Evolutionary conservation across 139 green algal species (phyloP).

Genomic region (Tetradesmus obliquus): DNA sequence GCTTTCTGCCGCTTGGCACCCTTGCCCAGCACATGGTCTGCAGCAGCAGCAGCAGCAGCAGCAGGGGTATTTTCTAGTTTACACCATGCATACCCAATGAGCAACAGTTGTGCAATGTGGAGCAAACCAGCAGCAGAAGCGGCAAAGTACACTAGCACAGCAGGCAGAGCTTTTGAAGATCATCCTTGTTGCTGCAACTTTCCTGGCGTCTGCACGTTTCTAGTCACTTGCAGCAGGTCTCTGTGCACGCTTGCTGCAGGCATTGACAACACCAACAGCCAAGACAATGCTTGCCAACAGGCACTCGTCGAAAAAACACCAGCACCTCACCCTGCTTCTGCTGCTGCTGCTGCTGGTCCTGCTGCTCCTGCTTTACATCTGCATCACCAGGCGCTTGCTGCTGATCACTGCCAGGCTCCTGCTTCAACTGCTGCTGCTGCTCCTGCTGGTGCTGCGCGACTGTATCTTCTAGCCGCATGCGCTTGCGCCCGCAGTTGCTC

Average conservation of each 20-base stretch:
- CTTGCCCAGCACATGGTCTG: constrained; percentile 3
- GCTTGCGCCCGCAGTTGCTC: constrained; percentile 33
- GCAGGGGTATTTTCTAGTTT: background rate
- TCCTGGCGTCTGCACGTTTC: too few relatives aligned
- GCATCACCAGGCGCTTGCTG: background rate
- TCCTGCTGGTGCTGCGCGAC: constrained; percentile 13
- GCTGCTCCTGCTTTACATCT: constrained; percentile 6
- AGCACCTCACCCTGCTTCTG: constrained; percentile 1
- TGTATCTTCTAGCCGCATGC: constrained; percentile 39
- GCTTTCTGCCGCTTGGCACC: constrained; percentile 4
- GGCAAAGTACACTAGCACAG: too few relatives aligned
- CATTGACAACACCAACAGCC: too few relatives aligned
- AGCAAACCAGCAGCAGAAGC: too few relatives aligned
- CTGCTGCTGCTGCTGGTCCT: constrained; percentile 25
- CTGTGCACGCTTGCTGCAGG: too few relatives aligned
- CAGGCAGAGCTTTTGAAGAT: too few relatives aligned
- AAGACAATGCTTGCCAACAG: too few relatives aligned
- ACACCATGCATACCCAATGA: background rate
- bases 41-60: background rate
- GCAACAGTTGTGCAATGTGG: background rate
- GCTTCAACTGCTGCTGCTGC: background rate
- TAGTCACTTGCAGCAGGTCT: too few relatives aligned
- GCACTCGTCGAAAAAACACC: too few relatives aligned
- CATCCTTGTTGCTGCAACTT: too few relatives aligned
- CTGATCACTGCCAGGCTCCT: background rate